These are phyloP conservation scores for Leccinum uliginosum DNA, from an alignment of 768 basidiomycete genomes.

Conservation along the genomic window DNA sequence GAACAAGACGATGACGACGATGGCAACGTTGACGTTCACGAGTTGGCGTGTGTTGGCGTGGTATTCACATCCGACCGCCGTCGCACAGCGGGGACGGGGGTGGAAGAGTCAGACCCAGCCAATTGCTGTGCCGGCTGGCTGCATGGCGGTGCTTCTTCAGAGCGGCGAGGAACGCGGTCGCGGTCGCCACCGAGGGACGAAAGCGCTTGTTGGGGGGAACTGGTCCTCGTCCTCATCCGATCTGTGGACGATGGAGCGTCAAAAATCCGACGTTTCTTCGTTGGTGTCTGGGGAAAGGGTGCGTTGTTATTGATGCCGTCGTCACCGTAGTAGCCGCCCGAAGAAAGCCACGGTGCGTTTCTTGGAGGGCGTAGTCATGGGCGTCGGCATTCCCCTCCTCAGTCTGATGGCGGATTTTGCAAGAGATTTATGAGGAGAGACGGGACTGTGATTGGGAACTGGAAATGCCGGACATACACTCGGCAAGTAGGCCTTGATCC, in stretches of 20 bases:
- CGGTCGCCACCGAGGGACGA: background rate
- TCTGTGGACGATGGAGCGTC: constrained; percentile 11
- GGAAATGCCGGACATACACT: background rate
- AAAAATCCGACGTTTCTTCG: constrained; percentile 35
- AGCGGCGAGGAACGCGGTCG: constrained; percentile 19
- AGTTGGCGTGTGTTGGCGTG: constrained; percentile 12
- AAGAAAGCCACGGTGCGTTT: constrained; percentile 31
- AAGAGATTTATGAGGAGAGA: constrained; percentile 18
- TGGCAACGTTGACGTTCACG: constrained; percentile 17
- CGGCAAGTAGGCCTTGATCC: constrained; percentile 15
- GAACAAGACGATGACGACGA: constrained; percentile 7
- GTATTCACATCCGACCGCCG: no score
- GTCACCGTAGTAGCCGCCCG: constrained; percentile 14
- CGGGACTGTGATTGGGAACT: background rate
- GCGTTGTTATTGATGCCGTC: background rate
- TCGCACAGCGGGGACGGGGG: constrained; percentile 15
- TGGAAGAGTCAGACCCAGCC: constrained; percentile 17
- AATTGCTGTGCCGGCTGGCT: background rate
- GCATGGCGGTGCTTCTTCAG: constrained; percentile 8
- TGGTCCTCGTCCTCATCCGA: constrained; percentile 10
- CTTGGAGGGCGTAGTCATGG: constrained; percentile 16
- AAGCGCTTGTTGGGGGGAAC: constrained; percentile 9
- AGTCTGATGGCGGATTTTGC: constrained; percentile 16
- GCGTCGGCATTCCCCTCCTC: background rate
- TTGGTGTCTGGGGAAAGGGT: constrained; percentile 38